Percentiles rank a stretch among this genome's conserved stretches.
phyloP scores from a whole-genome alignment of 2,329 filamentous ascomycete species.

The Coniochaeta ligniaria region DNA sequence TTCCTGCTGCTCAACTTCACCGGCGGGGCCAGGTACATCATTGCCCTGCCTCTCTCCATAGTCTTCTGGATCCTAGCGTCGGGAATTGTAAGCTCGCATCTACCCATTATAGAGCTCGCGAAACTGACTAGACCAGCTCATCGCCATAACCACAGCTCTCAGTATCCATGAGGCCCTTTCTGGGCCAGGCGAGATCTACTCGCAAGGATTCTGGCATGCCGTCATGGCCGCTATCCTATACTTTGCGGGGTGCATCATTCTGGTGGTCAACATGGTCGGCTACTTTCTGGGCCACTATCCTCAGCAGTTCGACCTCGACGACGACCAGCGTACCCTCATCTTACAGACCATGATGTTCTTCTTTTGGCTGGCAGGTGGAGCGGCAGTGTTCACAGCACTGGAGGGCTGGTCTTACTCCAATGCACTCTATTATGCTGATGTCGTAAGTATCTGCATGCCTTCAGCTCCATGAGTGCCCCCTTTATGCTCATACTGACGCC shows the following conservation, averaged over 20 bases:
- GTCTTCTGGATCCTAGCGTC: conserved; percentile 59
- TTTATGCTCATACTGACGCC: neutral
- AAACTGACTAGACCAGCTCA: conserved; percentile 32
- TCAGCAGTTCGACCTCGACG: conserved; percentile 70
- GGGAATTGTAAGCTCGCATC: conserved; percentile 38
- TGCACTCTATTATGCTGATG: conserved; percentile 71
- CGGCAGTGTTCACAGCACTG: conserved; percentile 63
- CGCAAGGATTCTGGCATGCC: conserved; percentile 82
- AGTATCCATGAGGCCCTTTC: conserved; percentile 36
- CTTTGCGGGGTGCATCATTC: conserved; percentile 67
- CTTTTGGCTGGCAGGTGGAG: conserved; percentile 72
- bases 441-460: conserved; percentile 21
- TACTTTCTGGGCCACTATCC: conserved; percentile 66
- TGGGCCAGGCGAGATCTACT: conserved; percentile 40
- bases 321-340: conserved; percentile 80
- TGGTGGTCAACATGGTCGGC: conserved; percentile 73
- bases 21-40: conserved; percentile 55
- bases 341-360: conserved; percentile 84
- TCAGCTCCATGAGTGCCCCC: neutral
- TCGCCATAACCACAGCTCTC: conserved; percentile 50
- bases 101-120: neutral
- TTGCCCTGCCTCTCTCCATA: conserved; percentile 61
- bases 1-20: conserved; percentile 66
- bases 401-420: conserved; percentile 74
- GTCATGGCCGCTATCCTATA: conserved; percentile 75